A percentile compares a stretch with the other conserved stretches of the same genome.
These are phyloP conservation scores for Moesziomyces aphidis DNA, from an alignment of 1,284 basidiomycete species.

Conservation along the genomic window DNA sequence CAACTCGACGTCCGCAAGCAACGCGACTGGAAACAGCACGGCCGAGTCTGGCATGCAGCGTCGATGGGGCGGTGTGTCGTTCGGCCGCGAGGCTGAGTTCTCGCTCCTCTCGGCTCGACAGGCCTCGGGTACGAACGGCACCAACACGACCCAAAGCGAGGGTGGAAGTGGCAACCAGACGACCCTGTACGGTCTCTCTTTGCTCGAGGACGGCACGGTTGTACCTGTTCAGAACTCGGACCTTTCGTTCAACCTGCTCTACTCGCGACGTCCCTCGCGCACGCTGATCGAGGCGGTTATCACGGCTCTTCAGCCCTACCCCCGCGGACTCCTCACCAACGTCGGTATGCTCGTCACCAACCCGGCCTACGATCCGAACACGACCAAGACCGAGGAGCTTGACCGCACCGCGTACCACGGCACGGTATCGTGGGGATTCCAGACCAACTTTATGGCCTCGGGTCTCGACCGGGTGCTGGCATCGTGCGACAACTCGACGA, in stretches of 20 bases:
- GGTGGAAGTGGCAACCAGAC: conserved; percentile 1
- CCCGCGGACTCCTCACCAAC: conserved; percentile 70
- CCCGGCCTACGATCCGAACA: conserved; percentile 70
- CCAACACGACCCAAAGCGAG: neutral
- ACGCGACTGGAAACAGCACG: conserved; percentile 4
- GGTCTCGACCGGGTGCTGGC: conserved; percentile 69
- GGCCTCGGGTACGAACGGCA: conserved; percentile 5
- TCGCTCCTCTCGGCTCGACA: conserved; percentile 10
- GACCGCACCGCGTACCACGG: conserved; percentile 70
- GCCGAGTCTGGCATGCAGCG: conserved; percentile 5
- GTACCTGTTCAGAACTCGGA: conserved; percentile 69
- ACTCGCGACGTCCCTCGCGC: conserved; percentile 67
- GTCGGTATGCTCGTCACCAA: conserved; percentile 71
- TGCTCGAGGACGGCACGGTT: conserved; percentile 34
- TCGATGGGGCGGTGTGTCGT: conserved; percentile 7
- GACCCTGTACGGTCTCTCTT: conserved; percentile 31
- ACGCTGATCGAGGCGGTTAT: conserved; percentile 68
- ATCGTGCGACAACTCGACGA: conserved; percentile 63
- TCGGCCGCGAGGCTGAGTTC: conserved; percentile 15
- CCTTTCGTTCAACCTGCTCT: conserved; percentile 69
- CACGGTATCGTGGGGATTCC: conserved; percentile 71
- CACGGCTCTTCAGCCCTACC: conserved; percentile 70
- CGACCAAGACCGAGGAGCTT: conserved; percentile 68
- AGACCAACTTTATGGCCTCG: conserved; percentile 71
- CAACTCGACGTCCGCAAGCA: conserved; percentile 23